Conservation (phyloP, 441 rosid species). For the Pelargonium cotyledonis region DNA sequence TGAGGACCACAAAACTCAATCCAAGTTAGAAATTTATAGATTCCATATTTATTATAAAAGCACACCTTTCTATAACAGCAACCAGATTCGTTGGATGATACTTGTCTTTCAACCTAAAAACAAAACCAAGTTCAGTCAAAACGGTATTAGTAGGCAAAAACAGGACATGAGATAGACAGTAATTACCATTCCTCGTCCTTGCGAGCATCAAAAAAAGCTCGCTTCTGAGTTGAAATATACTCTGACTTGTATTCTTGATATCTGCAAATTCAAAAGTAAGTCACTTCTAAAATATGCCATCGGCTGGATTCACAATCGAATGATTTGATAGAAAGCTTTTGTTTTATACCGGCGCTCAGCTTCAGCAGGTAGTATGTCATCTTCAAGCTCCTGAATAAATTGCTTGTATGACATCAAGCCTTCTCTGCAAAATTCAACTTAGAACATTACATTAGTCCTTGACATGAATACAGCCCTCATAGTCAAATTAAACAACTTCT, state of each 20-base stretch:
- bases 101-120: constrained; percentile 79
- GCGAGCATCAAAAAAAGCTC: constrained; percentile 74
- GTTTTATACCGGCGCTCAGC: constrained; percentile 82
- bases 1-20: background rate
- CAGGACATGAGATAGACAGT: constrained; percentile 6
- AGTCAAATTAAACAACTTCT: background rate
- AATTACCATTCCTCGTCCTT: constrained; percentile 88
- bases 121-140: constrained; percentile 24
- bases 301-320: constrained; percentile 4
- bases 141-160: constrained; percentile 12
- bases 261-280: constrained; percentile 39
- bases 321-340: constrained; percentile 11
- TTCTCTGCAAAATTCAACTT: constrained; percentile 49
- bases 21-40: constrained; percentile 1
- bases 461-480: constrained; percentile 2
- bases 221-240: constrained; percentile 84
- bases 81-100: constrained; percentile 94
- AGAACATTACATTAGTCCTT: constrained; percentile 12
- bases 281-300: constrained; percentile 12
- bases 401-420: constrained; percentile 99
- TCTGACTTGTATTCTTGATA: constrained; percentile 93
- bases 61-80: constrained; percentile 76
- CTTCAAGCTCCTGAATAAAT: constrained; percentile 98
- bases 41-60: constrained; percentile 1
- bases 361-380: constrained; percentile 92